A percentile compares a stretch with the other conserved stretches of the same genome.
These are phyloP conservation scores for Erysimum cheiri DNA, from an alignment of 441 rosid species.

Conservation along the genomic window DNA sequence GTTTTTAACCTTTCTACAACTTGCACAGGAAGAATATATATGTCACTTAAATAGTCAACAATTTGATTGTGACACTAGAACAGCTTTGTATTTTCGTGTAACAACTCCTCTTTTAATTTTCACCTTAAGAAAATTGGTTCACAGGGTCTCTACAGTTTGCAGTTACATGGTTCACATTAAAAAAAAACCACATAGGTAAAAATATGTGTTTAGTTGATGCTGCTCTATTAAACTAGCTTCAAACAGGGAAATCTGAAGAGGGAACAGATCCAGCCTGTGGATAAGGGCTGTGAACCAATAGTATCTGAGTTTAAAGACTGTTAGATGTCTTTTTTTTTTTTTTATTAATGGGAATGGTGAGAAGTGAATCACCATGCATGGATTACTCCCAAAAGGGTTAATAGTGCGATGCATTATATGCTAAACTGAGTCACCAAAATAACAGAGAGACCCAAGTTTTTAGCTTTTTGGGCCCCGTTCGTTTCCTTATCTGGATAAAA, in stretches of 20 bases:
- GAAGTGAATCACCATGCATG: conserved; percentile 50
- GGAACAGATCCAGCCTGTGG: conserved; percentile 40
- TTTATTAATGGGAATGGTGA: conserved; percentile 34
- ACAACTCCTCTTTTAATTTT: not conserved
- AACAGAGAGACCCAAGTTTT: conserved; percentile 35
- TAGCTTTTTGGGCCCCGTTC: conserved; percentile 51
- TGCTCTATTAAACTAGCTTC: conserved; percentile 7
- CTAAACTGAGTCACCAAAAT: conserved; percentile 50
- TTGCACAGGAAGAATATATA: conserved; percentile 34
- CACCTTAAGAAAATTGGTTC: no score
- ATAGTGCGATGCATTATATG: conserved; percentile 54
- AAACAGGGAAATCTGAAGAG: conserved; percentile 26
- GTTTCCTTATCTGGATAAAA: no score
- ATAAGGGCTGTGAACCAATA: conserved; percentile 42
- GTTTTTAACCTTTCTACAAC: conserved; percentile 26
- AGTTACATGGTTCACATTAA: conserved; percentile 14
- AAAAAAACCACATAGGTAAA: conserved; percentile 14
- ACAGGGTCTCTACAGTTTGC: conserved; percentile 7
- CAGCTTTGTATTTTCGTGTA: conserved; percentile 27
- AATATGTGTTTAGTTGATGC: not conserved
- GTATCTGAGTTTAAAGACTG: conserved; percentile 39
- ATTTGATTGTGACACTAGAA: conserved; percentile 41
- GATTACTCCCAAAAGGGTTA: conserved; percentile 47
- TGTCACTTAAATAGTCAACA: conserved; percentile 32
- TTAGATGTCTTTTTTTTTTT: conserved; percentile 27